Evolutionary conservation across 495 filamentous ascomycete genomes (phyloP).

Genomic region (Hypoxylon trugodes): DNA sequence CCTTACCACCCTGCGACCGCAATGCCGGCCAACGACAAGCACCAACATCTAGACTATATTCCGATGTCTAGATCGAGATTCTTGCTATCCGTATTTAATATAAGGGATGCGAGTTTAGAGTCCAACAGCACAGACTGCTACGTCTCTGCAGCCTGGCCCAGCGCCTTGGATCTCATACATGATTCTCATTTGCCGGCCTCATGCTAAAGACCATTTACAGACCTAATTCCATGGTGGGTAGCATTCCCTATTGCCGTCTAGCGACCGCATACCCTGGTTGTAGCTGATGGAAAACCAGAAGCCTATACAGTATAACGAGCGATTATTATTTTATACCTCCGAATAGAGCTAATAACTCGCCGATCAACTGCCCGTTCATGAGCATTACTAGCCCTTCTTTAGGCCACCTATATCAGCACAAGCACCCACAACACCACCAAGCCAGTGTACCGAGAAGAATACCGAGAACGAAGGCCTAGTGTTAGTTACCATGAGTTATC

Average conservation of each 20-base stretch:
- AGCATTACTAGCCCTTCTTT: too few relatives aligned
- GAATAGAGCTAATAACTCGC: too few relatives aligned
- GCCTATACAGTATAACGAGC: too few relatives aligned
- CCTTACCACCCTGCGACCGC: neutral
- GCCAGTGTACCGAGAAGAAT: too few relatives aligned
- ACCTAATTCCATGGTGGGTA: neutral
- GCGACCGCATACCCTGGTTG: neutral
- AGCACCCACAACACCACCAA: too few relatives aligned
- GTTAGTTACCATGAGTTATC: too few relatives aligned
- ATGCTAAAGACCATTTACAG: neutral
- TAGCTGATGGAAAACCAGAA: too few relatives aligned
- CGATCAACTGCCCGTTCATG: too few relatives aligned
- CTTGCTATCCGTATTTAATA: neutral
- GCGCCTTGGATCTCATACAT: neutral
- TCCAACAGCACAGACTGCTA: neutral
- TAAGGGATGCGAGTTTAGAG: neutral
- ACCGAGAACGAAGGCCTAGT: too few relatives aligned
- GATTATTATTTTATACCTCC: too few relatives aligned
- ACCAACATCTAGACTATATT: neutral
- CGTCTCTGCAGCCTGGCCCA: conserved; percentile 8
- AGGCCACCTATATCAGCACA: too few relatives aligned
- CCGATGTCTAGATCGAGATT: neutral
- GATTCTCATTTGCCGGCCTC: conserved; percentile 1
- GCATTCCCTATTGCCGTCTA: neutral
- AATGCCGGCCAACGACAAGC: neutral